Evolutionary conservation across 31 red algal species (phyloP).

Genomic region (Asparagopsis taxiformis): DNA sequence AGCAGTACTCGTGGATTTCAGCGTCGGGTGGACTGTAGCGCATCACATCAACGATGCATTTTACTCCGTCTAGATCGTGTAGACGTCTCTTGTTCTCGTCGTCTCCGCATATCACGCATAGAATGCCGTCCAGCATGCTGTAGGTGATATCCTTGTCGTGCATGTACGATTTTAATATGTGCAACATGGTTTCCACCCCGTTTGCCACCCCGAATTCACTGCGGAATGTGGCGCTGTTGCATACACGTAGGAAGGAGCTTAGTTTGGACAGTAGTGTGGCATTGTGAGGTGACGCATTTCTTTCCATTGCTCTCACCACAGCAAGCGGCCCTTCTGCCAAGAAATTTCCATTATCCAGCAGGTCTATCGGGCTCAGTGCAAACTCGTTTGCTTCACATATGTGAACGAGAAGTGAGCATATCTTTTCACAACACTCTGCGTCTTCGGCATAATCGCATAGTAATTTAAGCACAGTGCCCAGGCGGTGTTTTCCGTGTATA

Average conservation of each 20-base stretch:
- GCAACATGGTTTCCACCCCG: neutral
- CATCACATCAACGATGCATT: conserved; percentile 15
- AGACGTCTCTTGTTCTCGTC: conserved; percentile 12
- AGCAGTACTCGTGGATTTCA: conserved; percentile 11
- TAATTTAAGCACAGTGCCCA: neutral
- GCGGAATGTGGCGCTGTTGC: neutral
- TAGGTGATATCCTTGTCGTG: neutral
- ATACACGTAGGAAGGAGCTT: neutral
- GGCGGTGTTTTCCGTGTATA: neutral
- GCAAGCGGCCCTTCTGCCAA: neutral
- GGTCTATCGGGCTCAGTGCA: neutral
- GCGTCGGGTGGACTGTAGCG: neutral
- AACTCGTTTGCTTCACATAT: too few relatives aligned
- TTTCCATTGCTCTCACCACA: neutral
- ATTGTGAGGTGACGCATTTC: too few relatives aligned
- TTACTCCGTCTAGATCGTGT: conserved; percentile 3
- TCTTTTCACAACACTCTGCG: neutral
- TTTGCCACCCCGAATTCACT: neutral
- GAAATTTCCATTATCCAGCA: neutral
- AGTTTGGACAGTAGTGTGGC: neutral
- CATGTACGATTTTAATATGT: neutral
- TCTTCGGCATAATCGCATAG: neutral
- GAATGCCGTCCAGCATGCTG: conserved; percentile 6
- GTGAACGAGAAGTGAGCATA: conserved; percentile 16
- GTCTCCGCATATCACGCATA: neutral